Percentiles rank a stretch among this genome's conserved stretches.
These are phyloP conservation scores for Trichoderma arundinaceum DNA, from an alignment of 2,329 filamentous ascomycete species.

Conservation along the genomic window DNA sequence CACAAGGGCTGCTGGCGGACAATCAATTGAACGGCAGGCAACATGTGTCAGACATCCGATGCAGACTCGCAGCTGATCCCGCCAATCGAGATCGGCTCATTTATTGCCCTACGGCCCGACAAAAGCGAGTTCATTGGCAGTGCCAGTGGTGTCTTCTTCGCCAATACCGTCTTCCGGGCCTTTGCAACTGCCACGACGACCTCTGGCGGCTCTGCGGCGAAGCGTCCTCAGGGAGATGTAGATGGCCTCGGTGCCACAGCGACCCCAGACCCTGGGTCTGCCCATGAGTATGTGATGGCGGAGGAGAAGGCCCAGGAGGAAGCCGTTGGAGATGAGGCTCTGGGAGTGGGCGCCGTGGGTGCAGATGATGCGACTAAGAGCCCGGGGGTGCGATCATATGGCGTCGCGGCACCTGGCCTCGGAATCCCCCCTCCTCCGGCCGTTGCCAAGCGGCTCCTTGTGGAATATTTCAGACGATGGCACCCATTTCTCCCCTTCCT, in stretches of 20 bases:
- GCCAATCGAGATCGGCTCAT: slow-evolving; percentile 30
- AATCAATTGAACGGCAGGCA: neutral
- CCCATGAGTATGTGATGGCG: slow-evolving; percentile 27
- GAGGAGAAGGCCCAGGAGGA: slow-evolving; percentile 29
- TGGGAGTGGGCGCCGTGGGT: slow-evolving; percentile 19
- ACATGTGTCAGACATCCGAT: slow-evolving; percentile 22
- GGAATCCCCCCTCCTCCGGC: slow-evolving; percentile 18
- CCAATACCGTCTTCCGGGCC: slow-evolving; percentile 26
- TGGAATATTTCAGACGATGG: slow-evolving; percentile 26
- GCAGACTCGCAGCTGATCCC: slow-evolving; percentile 28
- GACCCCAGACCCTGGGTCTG: slow-evolving; percentile 26
- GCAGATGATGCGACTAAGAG: slow-evolving; percentile 26
- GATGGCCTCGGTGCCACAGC: slow-evolving; percentile 16
- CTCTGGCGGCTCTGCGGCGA: slow-evolving; percentile 12
- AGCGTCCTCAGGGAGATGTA: slow-evolving; percentile 22
- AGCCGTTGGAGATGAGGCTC: slow-evolving; percentile 9
- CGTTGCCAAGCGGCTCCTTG: slow-evolving; percentile 23
- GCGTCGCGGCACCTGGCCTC: slow-evolving; percentile 14
- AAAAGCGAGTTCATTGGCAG: slow-evolving; percentile 28
- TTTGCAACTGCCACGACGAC: slow-evolving; percentile 21
- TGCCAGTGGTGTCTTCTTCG: slow-evolving; percentile 28
- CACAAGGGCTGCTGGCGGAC: neutral
- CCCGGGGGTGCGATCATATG: slow-evolving; percentile 19
- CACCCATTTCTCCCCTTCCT: slow-evolving; percentile 25
- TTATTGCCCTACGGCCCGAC: slow-evolving; percentile 30